These are phyloP conservation scores for Ophiostoma sp. DNA, from an alignment of 2,329 filamentous ascomycete genomes.

Conservation along the genomic window DNA sequence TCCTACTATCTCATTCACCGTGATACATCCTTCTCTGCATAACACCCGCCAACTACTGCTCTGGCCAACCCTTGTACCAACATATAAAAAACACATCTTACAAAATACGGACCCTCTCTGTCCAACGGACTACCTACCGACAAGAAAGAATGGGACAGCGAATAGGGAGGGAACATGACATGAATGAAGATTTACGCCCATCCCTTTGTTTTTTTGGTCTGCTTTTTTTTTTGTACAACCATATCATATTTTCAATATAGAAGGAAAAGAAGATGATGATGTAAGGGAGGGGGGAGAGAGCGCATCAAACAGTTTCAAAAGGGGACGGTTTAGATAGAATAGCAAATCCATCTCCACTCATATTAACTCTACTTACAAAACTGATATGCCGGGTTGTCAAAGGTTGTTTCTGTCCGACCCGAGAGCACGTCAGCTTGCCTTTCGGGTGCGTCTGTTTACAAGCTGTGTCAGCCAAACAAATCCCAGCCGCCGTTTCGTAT, in stretches of 20 bases:
- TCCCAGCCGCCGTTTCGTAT: conserved; percentile 10
- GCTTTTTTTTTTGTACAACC: conserved; percentile 17
- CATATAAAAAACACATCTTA: not conserved
- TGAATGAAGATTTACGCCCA: conserved; percentile 9
- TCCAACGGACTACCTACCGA: not conserved
- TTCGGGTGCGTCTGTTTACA: not conserved
- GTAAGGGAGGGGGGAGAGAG: not conserved
- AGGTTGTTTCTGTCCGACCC: not conserved
- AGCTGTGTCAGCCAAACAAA: not conserved
- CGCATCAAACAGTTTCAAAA: not conserved
- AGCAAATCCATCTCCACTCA: conserved; percentile 18
- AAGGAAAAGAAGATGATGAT: not conserved
- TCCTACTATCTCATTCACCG: not conserved
- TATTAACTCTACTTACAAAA: not conserved
- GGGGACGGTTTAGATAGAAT: conserved; percentile 15
- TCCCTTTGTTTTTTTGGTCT: conserved; percentile 9
- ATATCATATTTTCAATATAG: conserved; percentile 2
- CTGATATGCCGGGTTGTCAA: not conserved
- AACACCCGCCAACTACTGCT: not conserved
- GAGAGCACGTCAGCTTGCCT: not conserved
- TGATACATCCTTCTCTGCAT: not conserved
- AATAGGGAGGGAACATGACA: conserved; percentile 13
- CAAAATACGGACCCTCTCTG: conserved; percentile 14
- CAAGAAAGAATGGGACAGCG: not conserved
- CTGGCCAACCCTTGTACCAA: conserved; percentile 7